phyloP scores from a whole-genome alignment of 306 rosid species.

The Begonia peltatifolia region DNA sequence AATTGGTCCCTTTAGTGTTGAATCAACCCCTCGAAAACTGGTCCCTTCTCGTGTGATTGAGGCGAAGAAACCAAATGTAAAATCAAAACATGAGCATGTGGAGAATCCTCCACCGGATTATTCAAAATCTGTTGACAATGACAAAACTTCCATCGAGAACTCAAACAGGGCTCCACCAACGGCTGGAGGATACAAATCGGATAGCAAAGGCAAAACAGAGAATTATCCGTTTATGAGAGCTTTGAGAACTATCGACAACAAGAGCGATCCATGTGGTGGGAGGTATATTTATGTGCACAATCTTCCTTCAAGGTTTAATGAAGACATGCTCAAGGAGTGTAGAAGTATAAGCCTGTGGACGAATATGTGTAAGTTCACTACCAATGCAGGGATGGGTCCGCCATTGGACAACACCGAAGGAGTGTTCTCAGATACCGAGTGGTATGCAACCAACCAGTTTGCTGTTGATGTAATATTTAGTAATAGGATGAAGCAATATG shows the following conservation, averaged over 20 bases:
- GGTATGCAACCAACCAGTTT: constrained; percentile 97
- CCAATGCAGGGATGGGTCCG: constrained; percentile 92
- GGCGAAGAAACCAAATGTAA: neutral
- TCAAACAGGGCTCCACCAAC: neutral
- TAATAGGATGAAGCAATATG: constrained; percentile 92
- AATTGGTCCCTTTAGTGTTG: constrained; percentile 15
- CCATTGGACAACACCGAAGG: constrained; percentile 92
- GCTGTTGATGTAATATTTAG: constrained; percentile 86
- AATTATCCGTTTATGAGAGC: constrained; percentile 53
- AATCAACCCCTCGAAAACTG: constrained; percentile 8
- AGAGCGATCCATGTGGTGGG: constrained; percentile 97
- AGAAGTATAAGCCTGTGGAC: constrained; percentile 80
- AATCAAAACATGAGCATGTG: constrained; percentile 2
- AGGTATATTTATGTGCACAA: constrained; percentile 87
- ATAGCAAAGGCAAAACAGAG: constrained; percentile 5
- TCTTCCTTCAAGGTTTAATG: constrained; percentile 83
- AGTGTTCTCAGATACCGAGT: constrained; percentile 65
- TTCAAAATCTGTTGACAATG: neutral
- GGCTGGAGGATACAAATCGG: neutral
- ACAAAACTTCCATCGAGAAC: neutral
- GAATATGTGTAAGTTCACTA: constrained; percentile 89
- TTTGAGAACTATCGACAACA: constrained; percentile 53
- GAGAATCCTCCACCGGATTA: neutral
- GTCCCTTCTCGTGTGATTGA: constrained; percentile 6
- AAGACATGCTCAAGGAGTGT: constrained; percentile 90